Percentiles rank a stretch among this genome's conserved stretches.
Evolutionary conservation across 2,329 filamentous ascomycete species (phyloP).

Genomic region (Rutstroemia sydowiana): DNA sequence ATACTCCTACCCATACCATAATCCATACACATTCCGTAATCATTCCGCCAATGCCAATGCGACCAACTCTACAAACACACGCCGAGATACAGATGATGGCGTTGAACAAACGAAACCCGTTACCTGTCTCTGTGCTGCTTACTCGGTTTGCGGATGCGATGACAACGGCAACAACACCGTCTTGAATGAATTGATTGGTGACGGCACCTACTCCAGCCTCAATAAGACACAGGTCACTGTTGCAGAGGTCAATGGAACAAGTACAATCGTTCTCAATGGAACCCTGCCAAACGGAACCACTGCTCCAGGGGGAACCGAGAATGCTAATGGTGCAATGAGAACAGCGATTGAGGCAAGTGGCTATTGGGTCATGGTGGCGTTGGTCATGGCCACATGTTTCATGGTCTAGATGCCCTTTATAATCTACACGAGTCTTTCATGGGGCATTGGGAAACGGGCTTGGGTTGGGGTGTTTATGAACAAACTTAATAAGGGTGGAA

Average conservation of each 20-base stretch:
- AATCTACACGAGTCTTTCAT: neutral
- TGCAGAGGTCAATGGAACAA: conserved; percentile 53
- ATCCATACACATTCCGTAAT: conserved; percentile 49
- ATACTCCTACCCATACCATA: conserved; percentile 52
- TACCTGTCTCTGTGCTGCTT: conserved; percentile 51
- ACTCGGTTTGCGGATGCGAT: conserved; percentile 59
- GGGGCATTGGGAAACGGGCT: neutral
- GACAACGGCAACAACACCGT: conserved; percentile 55
- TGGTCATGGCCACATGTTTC: conserved; percentile 15
- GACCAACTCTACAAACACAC: conserved; percentile 31
- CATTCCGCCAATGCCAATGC: conserved; percentile 28
- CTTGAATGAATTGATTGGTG: conserved; percentile 55
- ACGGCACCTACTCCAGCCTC: conserved; percentile 51
- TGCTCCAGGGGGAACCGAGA: conserved; percentile 38
- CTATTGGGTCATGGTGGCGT: conserved; percentile 26
- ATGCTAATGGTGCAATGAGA: conserved; percentile 27
- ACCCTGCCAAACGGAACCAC: conserved; percentile 63
- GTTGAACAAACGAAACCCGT: conserved; percentile 54
- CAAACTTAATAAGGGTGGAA: neutral
- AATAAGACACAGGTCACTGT: conserved; percentile 58
- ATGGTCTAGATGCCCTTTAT: neutral
- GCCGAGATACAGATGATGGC: conserved; percentile 15
- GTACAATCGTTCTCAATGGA: conserved; percentile 66
- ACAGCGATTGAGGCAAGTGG: conserved; percentile 16
- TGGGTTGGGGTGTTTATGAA: neutral